Percentiles rank a stretch among this genome's conserved stretches.
phyloP scores from a whole-genome alignment of 2,329 filamentous ascomycete genomes.

The Monilinia fructicola region DNA sequence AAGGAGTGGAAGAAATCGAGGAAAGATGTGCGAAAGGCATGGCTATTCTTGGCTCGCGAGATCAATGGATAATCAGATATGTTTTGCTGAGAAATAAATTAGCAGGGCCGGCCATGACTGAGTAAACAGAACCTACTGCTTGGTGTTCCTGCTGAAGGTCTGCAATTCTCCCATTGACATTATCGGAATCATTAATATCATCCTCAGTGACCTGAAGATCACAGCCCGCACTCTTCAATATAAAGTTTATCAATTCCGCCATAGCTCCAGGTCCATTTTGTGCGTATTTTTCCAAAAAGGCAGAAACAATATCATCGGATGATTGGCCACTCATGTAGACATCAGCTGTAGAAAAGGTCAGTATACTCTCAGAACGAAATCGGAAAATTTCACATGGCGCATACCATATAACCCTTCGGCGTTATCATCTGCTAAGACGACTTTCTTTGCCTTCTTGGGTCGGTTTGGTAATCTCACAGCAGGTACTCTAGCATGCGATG shows the following conservation, averaged over 20 bases:
- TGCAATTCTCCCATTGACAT: slow-evolving; percentile 71
- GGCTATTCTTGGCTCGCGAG: slow-evolving; percentile 72
- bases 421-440: slow-evolving; percentile 46
- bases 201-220: slow-evolving; percentile 73
- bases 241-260: slow-evolving; percentile 65
- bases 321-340: slow-evolving; percentile 61
- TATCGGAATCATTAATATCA: slow-evolving; percentile 88
- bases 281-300: slow-evolving; percentile 61
- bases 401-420: slow-evolving; percentile 38
- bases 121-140: slow-evolving; percentile 54
- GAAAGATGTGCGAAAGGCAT: slow-evolving; percentile 75
- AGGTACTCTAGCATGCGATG: slow-evolving; percentile 55
- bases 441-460: slow-evolving; percentile 44
- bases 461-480: slow-evolving; percentile 44
- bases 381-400: slow-evolving; percentile 20
- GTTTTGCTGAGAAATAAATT: slow-evolving; percentile 54
- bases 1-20: slow-evolving; percentile 77
- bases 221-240: slow-evolving; percentile 74
- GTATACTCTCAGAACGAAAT: slow-evolving; percentile 24
- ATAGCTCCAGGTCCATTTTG: slow-evolving; percentile 55
- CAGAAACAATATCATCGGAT: slow-evolving; percentile 56
- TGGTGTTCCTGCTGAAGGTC: slow-evolving; percentile 90
- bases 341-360: slow-evolving; percentile 50
- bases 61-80: slow-evolving; percentile 91
- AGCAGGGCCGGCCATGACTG: slow-evolving; percentile 1